Evolutionary conservation across 169 alveolate genomes (phyloP).

Genomic region (Perkinsus marinus): DNA sequence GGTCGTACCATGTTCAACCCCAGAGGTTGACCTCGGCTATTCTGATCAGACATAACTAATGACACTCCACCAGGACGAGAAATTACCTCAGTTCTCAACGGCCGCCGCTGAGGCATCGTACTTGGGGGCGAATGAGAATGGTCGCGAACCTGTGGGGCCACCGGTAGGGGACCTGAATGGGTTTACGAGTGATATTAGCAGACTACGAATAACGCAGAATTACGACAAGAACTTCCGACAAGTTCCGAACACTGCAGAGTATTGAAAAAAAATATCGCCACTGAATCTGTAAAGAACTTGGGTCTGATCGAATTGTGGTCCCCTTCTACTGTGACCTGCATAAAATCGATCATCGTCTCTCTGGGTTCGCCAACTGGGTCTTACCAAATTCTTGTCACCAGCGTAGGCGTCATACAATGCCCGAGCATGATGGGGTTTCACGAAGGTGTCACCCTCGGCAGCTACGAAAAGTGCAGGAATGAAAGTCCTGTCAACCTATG

Average conservation of each 20-base stretch:
- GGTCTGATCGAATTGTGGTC: conserved; percentile 65
- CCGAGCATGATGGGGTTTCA: conserved; percentile 51
- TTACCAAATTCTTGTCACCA: conserved; percentile 59
- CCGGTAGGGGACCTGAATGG: not conserved
- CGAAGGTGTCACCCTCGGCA: conserved; percentile 55
- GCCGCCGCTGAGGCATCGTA: not conserved
- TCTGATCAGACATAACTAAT: not conserved
- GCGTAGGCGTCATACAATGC: conserved; percentile 42
- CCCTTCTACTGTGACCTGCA: conserved; percentile 43
- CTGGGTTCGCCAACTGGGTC: too few relatives aligned
- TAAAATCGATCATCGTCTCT: not conserved
- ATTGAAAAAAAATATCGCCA: conserved; percentile 14
- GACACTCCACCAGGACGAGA: not conserved
- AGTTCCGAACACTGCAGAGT: conserved; percentile 9
- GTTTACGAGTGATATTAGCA: too few relatives aligned
- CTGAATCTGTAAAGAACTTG: conserved; percentile 20
- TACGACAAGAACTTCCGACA: not conserved
- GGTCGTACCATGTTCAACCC: not conserved
- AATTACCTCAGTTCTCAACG: not conserved
- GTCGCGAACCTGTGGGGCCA: not conserved
- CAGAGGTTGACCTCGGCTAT: not conserved
- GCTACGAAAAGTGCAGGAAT: conserved; percentile 58
- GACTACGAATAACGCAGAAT: too few relatives aligned
- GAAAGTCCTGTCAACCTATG: conserved; percentile 38
- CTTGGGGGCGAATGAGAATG: not conserved